Conservation (phyloP, 768 basidiomycete genomes). For the Macrocybe gigantea region DNA sequence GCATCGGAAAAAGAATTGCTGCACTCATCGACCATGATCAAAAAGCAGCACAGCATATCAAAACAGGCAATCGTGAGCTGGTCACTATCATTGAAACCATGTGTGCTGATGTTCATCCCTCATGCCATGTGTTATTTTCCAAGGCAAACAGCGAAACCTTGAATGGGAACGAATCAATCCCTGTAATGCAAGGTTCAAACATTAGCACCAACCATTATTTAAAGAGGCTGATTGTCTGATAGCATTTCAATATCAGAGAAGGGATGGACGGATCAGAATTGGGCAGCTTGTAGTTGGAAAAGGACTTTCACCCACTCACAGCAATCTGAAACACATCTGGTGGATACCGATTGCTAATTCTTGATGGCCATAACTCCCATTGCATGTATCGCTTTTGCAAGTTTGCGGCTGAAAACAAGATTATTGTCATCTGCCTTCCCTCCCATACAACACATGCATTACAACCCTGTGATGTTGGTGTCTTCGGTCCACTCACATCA, state of each 20-base stretch:
- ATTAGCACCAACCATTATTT: too few relatives aligned
- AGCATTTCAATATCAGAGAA: slow-evolving; percentile 29
- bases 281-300: slow-evolving; percentile 31
- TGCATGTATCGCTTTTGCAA: slow-evolving; percentile 22
- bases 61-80: slow-evolving; percentile 33
- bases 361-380: slow-evolving; percentile 35
- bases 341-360: slow-evolving; percentile 23
- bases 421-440: slow-evolving; percentile 30
- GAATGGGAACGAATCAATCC: slow-evolving; percentile 21
- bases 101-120: slow-evolving; percentile 34
- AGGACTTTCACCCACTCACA: slow-evolving; percentile 25
- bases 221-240: neutral
- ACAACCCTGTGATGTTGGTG: slow-evolving; percentile 29
- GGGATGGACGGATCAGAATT: slow-evolving; percentile 36
- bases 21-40: slow-evolving; percentile 12
- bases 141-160: slow-evolving; percentile 17
- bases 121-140: slow-evolving; percentile 31
- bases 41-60: slow-evolving; percentile 10
- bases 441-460: slow-evolving; percentile 30
- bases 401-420: slow-evolving; percentile 18
- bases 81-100: slow-evolving; percentile 41
- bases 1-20: slow-evolving; percentile 18
- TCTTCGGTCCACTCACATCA: slow-evolving; percentile 28
- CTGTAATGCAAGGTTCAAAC: slow-evolving; percentile 20
- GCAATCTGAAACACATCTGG: slow-evolving; percentile 7